Evolutionary conservation across 176 grass and related monocot species (phyloP).

Genomic region (Lolium perenne): DNA sequence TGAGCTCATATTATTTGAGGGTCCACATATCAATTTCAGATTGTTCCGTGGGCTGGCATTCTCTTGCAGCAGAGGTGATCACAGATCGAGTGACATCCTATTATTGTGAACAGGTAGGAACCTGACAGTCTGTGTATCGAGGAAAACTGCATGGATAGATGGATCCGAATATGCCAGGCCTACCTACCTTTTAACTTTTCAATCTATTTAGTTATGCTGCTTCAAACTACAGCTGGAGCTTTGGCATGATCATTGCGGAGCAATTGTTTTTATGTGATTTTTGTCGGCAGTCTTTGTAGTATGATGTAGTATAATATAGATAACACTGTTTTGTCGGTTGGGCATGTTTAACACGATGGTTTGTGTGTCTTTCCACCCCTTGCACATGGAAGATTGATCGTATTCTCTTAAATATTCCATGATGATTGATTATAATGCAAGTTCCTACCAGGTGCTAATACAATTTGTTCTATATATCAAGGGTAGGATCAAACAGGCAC

Average conservation of each 20-base stretch:
- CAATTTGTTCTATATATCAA: background rate
- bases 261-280: no score
- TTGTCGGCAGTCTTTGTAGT: background rate
- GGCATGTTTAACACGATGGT: background rate
- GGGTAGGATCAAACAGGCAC: background rate
- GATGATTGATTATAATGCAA: background rate
- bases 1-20: background rate
- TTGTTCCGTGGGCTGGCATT: background rate
- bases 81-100: background rate
- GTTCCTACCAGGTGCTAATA: background rate
- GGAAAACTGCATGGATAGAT: background rate
- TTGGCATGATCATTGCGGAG: background rate
- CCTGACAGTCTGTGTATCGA: background rate
- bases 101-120: background rate
- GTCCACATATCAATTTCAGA: slow-evolving; percentile 2
- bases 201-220: background rate
- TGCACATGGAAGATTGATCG: background rate
- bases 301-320: background rate
- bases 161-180: background rate
- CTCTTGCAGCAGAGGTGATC: background rate
- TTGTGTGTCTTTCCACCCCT: background rate
- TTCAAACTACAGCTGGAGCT: slow-evolving; percentile 5
- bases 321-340: background rate
- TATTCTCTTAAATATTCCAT: background rate
- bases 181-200: background rate